These are phyloP conservation scores for Pythium brassicae DNA, from an alignment of 352 stramenopile genomes.

Conservation along the genomic window DNA sequence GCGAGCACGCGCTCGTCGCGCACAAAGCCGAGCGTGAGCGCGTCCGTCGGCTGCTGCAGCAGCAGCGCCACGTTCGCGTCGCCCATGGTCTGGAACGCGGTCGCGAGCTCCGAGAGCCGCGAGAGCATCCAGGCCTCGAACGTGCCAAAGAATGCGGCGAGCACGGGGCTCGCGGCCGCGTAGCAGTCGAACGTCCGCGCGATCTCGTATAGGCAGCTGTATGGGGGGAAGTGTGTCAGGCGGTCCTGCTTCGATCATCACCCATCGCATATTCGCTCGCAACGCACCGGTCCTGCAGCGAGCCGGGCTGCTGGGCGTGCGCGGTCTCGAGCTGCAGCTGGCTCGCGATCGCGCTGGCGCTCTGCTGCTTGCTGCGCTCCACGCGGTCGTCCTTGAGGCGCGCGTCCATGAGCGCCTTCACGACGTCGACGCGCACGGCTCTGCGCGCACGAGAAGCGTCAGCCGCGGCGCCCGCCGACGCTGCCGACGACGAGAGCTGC, in stretches of 20 bases:
- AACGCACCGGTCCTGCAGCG: conserved; percentile 55
- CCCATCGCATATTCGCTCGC: neutral
- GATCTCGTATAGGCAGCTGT: conserved; percentile 70
- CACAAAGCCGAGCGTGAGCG: conserved; percentile 71
- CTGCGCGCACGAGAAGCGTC: conserved; percentile 36
- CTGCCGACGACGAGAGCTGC: neutral
- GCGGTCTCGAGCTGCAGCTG: conserved; percentile 46
- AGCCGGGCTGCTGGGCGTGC: conserved; percentile 21
- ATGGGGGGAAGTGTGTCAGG: too few relatives aligned
- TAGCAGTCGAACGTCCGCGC: conserved; percentile 74
- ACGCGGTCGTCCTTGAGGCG: conserved; percentile 74
- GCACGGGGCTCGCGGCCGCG: conserved; percentile 50
- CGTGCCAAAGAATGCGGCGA: conserved; percentile 49
- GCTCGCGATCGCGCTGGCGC: conserved; percentile 51
- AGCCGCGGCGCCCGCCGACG: neutral
- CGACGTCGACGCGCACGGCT: conserved; percentile 53
- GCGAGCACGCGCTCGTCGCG: conserved; percentile 47
- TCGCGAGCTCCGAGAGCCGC: conserved; percentile 50
- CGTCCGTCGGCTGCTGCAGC: conserved; percentile 46
- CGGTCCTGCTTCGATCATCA: neutral
- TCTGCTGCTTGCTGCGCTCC: conserved; percentile 60
- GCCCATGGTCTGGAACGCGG: conserved; percentile 67
- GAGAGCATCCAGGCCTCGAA: conserved; percentile 82
- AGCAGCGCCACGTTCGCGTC: conserved; percentile 62
- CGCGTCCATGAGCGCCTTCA: conserved; percentile 65